Evolutionary conservation across 2,329 filamentous ascomycete genomes (phyloP).

Genomic region (Colletotrichum noveboracense): DNA sequence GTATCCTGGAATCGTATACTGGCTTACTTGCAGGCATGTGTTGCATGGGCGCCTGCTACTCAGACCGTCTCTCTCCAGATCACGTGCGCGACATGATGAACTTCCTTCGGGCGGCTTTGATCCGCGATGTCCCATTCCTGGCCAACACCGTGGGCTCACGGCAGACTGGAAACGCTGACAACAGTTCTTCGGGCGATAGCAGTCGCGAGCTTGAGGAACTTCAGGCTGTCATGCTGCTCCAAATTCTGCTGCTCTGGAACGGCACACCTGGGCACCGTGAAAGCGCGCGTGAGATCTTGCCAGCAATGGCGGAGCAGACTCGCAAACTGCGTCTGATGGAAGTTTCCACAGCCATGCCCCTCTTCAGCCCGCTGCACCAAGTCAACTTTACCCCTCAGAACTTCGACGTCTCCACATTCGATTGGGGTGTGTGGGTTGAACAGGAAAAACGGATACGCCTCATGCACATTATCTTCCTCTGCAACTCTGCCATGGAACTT

Average conservation of each 20-base stretch:
- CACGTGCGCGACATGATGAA: slow-evolving; percentile 74
- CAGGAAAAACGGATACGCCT: slow-evolving; percentile 72
- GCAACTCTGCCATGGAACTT: slow-evolving; percentile 69
- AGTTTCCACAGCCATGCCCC: slow-evolving; percentile 52
- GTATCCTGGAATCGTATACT: slow-evolving; percentile 68
- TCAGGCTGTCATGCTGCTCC: slow-evolving; percentile 68
- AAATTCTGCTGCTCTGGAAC: slow-evolving; percentile 71
- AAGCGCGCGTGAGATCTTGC: slow-evolving; percentile 63
- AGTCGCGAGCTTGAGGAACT: slow-evolving; percentile 65
- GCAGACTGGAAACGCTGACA: neutral
- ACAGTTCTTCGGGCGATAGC: slow-evolving; percentile 8
- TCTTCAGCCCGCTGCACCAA: slow-evolving; percentile 67
- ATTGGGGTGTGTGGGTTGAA: slow-evolving; percentile 72
- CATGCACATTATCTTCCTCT: slow-evolving; percentile 69
- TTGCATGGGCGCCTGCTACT: slow-evolving; percentile 78
- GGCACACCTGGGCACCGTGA: slow-evolving; percentile 70
- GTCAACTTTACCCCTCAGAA: slow-evolving; percentile 50
- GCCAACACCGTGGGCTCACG: slow-evolving; percentile 32
- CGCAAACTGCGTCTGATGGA: slow-evolving; percentile 62
- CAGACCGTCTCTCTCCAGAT: slow-evolving; percentile 61
- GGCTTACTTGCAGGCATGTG: slow-evolving; percentile 73
- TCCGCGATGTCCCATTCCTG: slow-evolving; percentile 58
- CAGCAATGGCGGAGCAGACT: slow-evolving; percentile 60
- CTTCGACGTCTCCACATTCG: slow-evolving; percentile 58
- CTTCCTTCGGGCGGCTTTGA: slow-evolving; percentile 62